phyloP scores from a whole-genome alignment of 2,329 filamentous ascomycete genomes.

The Chrysosporium queenslandicum region DNA sequence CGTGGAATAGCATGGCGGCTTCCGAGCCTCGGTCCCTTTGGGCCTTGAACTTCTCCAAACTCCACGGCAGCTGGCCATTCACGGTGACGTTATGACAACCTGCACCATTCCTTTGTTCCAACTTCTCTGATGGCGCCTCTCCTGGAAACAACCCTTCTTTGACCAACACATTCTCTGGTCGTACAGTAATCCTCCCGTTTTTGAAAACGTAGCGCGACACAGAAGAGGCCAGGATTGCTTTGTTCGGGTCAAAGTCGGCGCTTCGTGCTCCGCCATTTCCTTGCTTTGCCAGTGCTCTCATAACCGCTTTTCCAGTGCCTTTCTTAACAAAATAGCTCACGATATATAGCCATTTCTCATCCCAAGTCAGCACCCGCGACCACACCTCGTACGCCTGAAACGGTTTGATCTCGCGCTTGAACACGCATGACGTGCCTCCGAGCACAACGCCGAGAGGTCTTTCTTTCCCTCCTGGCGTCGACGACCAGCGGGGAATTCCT shows the following conservation, averaged over 20 bases:
- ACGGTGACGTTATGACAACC: neutral
- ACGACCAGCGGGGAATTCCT: conserved; percentile 4
- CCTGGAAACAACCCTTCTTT: neutral
- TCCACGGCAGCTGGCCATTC: neutral
- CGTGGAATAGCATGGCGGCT: neutral
- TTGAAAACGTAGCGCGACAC: conserved; percentile 7
- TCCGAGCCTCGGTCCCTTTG: neutral
- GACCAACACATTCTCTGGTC: neutral
- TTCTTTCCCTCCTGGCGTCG: conserved; percentile 1
- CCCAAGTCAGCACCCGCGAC: conserved; percentile 57
- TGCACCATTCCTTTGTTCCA: neutral
- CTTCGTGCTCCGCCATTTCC: neutral
- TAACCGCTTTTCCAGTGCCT: conserved; percentile 19
- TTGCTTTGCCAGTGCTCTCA: neutral
- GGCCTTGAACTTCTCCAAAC: neutral
- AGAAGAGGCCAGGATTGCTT: conserved; percentile 3
- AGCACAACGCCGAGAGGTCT: conserved; percentile 48
- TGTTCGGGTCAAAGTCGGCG: neutral
- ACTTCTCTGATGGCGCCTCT: neutral
- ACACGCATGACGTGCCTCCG: conserved; percentile 57
- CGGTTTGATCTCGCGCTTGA: conserved; percentile 56
- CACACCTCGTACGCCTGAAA: conserved; percentile 60
- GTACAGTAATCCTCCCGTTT: conserved; percentile 2
- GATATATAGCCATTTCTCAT: conserved; percentile 65
- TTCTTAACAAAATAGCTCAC: conserved; percentile 57